phyloP scores from a whole-genome alignment of 306 rosid species.

The Oxytropis ochrocephala region DNA sequence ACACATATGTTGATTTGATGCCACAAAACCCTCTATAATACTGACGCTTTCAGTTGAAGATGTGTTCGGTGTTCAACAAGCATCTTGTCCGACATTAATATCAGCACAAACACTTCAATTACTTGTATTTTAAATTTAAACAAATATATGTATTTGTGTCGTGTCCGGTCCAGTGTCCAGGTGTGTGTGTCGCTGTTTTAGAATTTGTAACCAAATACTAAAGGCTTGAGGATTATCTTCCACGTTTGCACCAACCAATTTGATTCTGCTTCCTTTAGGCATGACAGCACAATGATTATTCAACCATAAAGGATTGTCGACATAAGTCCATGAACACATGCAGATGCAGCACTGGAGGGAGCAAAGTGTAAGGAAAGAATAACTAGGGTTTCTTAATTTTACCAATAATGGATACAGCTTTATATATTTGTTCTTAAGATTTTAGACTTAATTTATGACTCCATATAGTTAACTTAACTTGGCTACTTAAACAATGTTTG shows the following conservation, averaged over 20 bases:
- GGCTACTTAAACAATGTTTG: no score
- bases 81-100: no score
- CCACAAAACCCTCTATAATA: no score
- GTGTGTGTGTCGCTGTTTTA: no score
- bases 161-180: no score
- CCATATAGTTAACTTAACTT: neutral
- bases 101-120: no score
- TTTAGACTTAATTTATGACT: neutral
- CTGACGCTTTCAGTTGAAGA: no score
- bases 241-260: conserved; percentile 16
- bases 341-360: neutral
- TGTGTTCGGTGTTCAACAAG: no score
- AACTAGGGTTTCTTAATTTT: neutral
- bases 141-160: no score
- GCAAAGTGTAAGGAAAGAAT: neutral
- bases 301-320: neutral
- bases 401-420: neutral
- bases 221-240: conserved; percentile 14
- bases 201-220: neutral
- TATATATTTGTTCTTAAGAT: no score
- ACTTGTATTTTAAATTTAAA: no score
- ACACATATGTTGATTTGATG: no score
- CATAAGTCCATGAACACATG: neutral
- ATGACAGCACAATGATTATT: conserved; percentile 23
- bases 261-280: neutral